Base-by-base conservation (phyloP, 352 stramenopile species). In the Globisporangium orthogonon region DNA sequence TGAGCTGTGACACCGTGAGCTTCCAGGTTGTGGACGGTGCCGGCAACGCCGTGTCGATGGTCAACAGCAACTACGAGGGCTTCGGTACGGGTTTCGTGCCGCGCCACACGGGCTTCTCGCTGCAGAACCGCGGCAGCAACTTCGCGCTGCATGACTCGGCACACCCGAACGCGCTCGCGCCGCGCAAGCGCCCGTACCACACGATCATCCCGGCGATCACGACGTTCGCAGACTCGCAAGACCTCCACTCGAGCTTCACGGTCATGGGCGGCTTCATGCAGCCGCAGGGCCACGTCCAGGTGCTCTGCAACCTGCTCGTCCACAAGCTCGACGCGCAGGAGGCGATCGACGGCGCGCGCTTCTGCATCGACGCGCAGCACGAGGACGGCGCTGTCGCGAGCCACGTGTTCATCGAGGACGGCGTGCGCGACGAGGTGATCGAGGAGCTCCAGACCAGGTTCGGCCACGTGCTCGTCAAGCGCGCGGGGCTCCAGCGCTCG, bases 61-160 rank as follows among this genome's bases (percentile, higher is more conserved):
- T 99, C 18, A 98, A 99, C 74, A 98, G 86, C 63, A 99, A 98
- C 76, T 99, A 98, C 69, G 90, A 95, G 71, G 93, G 90, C 46
- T 99, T 99, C 63, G 97, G 97, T 41, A 97, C 91, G 30, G 95
- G 81, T n/a, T 86, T 98, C 47, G 89, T 98, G 50, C 96, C 96
- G 0, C 62, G 86, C 17, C 81, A 81, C 17, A 98, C 87, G 61
- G 96, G 97, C 33, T 99, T 99, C 73, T 91, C 95, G 11, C 66
- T 99, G 40, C 97, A 99, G 71, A 99, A 98, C 77, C 82, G 97
- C 31, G 97, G 96, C 15, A 86, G 73, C 64, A 98, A 98, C 60
- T 99, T 99, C 61, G 76, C 75, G 13, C 65, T 98, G 15, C 58
- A 87, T 40, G 70, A 92, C 10, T 17, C 60, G 3, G 60, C 63